These are phyloP conservation scores for Meyerozyma athensensis DNA, from an alignment of 1,139 yeast genomes.

Conservation along the genomic window DNA sequence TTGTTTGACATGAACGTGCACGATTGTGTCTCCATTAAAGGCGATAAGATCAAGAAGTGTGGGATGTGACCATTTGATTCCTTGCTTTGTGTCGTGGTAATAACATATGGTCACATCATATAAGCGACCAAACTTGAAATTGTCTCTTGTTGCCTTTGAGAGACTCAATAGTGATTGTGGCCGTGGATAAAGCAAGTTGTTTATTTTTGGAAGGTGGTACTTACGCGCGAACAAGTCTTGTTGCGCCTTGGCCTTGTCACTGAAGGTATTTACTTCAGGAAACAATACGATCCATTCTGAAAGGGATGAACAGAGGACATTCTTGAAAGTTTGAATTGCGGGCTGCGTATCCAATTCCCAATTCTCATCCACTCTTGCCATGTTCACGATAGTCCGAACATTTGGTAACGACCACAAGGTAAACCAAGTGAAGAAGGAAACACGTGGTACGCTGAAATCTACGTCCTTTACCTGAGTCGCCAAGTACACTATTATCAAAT, in stretches of 20 bases:
- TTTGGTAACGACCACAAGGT: conserved; percentile 53
- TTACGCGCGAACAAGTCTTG: conserved; percentile 49
- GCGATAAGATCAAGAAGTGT: conserved; percentile 7
- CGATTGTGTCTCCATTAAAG: background rate
- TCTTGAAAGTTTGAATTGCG: conserved; percentile 20
- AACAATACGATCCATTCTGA: conserved; percentile 58
- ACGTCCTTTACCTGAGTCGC: conserved; percentile 22
- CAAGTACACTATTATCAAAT: conserved; percentile 43
- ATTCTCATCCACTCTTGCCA: conserved; percentile 54
- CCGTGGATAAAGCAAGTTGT: conserved; percentile 62
- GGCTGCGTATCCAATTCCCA: conserved; percentile 49
- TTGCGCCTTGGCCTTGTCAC: conserved; percentile 38
- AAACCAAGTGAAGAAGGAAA: conserved; percentile 61
- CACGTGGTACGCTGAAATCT: conserved; percentile 29
- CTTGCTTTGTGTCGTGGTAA: conserved; percentile 14
- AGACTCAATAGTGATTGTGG: conserved; percentile 49
- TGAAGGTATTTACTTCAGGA: conserved; percentile 71
- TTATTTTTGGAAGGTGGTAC: conserved; percentile 48
- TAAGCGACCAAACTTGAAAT: conserved; percentile 30
- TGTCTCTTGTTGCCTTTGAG: conserved; percentile 36
- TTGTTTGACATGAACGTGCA: conserved; percentile 9
- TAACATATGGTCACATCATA: conserved; percentile 55
- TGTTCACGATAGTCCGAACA: conserved; percentile 33
- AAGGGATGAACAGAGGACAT: conserved; percentile 21
- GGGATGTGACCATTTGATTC: too few relatives aligned